These are phyloP conservation scores for Handroanthus guayacan DNA, from an alignment of 257 asterid genomes.

Conservation along the genomic window DNA sequence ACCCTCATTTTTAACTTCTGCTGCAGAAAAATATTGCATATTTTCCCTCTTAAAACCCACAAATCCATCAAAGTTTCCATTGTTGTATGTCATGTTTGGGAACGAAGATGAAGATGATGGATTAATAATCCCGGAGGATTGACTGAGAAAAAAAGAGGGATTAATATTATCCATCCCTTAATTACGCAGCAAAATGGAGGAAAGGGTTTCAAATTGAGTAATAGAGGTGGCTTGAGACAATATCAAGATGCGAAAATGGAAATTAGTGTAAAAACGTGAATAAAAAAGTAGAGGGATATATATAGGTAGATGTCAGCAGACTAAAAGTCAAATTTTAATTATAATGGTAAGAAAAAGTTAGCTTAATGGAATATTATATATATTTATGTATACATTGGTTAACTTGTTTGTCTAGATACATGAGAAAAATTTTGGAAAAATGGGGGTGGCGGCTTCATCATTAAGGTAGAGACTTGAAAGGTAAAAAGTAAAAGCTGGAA, in stretches of 20 bases:
- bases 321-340: not conserved
- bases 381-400: not conserved
- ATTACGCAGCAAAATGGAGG: slow-evolving; percentile 4
- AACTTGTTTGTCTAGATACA: slow-evolving; percentile 39
- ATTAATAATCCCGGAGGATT: slow-evolving; percentile 3
- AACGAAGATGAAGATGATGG: slow-evolving; percentile 25
- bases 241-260: too few species aligned
- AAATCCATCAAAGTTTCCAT: slow-evolving; percentile 25
- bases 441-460: slow-evolving; percentile 41
- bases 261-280: not conserved
- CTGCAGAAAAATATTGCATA: not conserved
- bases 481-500: not conserved
- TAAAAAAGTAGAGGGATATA: slow-evolving; percentile 1
- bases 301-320: not conserved
- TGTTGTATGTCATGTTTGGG: slow-evolving; percentile 31
- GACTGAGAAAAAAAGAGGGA: not conserved
- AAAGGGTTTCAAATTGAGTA: slow-evolving; percentile 33
- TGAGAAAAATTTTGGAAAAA: slow-evolving; percentile 35
- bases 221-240: slow-evolving; percentile 37
- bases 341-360: slow-evolving; percentile 12
- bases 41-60: slow-evolving; percentile 29
- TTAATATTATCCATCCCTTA: slow-evolving; percentile 38
- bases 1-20: not conserved
- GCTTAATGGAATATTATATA: not conserved
- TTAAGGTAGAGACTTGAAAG: slow-evolving; percentile 10